Conservation (phyloP, 257 asterid species). For the Plectranthus barbatus region DNA sequence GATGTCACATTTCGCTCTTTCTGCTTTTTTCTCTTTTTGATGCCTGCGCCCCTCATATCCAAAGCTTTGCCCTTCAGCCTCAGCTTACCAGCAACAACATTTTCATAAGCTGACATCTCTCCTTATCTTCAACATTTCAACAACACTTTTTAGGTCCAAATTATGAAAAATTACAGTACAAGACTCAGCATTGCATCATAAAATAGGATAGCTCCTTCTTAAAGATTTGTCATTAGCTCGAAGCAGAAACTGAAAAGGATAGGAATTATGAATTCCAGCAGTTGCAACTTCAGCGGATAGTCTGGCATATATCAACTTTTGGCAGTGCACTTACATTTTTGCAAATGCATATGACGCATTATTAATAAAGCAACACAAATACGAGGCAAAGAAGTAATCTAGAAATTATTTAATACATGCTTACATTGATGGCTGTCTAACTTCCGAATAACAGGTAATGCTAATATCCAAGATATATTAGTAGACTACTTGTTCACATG, state of each 20-base stretch:
- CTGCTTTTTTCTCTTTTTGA: slow-evolving; percentile 34
- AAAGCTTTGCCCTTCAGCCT: slow-evolving; percentile 40
- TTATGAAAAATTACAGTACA: background rate
- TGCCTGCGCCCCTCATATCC: slow-evolving; percentile 25
- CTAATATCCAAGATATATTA: background rate
- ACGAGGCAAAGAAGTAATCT: too few species aligned
- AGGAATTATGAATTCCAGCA: background rate
- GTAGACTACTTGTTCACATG: background rate
- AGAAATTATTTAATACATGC: too few species aligned
- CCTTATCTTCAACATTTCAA: slow-evolving; percentile 10
- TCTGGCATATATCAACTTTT: background rate
- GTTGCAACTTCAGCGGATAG: background rate
- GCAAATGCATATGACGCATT: background rate
- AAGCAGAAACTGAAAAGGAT: background rate
- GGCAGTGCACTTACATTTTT: background rate
- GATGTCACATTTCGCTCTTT: slow-evolving; percentile 10
- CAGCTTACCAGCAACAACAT: slow-evolving; percentile 32
- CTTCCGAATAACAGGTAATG: background rate
- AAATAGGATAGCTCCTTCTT: background rate
- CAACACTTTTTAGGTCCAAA: background rate
- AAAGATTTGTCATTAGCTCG: background rate
- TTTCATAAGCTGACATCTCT: slow-evolving; percentile 41
- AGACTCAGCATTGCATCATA: background rate
- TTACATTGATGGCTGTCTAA: too few species aligned
- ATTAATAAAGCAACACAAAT: too few species aligned